Evolutionary conservation across 768 basidiomycete genomes (phyloP), one percentile per base, ranked within the genome.

Genomic region (Saitozyma sp.): DNA sequence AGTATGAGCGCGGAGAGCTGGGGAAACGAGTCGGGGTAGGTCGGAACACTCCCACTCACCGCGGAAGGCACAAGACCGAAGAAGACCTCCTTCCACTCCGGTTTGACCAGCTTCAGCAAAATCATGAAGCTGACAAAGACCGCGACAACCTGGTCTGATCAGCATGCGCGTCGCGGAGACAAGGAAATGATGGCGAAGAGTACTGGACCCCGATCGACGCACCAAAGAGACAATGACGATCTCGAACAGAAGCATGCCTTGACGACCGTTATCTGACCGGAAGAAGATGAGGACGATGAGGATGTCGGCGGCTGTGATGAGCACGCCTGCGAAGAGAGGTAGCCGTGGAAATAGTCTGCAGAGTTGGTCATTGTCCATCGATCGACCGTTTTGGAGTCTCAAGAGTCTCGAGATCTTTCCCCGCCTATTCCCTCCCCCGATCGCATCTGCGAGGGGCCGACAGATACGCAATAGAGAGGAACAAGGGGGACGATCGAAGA

Each of bases 61-160:
- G 86, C 86, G 6, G 89, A 89, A 5, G 91, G 91, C 39, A 92
- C 69, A 70, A 84, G 91, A 9, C 91, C 92, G 14, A 83, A 71
- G 78, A 95, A 92, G 3, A 87, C 87, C 49, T 84, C 74, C 10
- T 80, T 83, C 91, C 91, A 93, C 52, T 87, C 71, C 2, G 92
- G 85, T 45, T 85, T 64, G 13, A 91, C 83, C 73, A 84, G 87
- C 38, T 88, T 82, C 51, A 93, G 86, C 67, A 96, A 85, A 43
- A 92, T 80, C 42, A 84, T 81, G 84, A 94, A 90, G 79, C 88
- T 90, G 20, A 89, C 82, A 40, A 96, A 83, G 0, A 94, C 89
- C 1, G 85, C 83, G 0, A 91, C 64, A 13, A 82, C 80, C 71
- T 75, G 39, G 37, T 29, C 52, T 6, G 1, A 49, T 46, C 41